These are phyloP conservation scores for Phaffia tasmanica DNA, from an alignment of 768 basidiomycete species.

Conservation along the genomic window DNA sequence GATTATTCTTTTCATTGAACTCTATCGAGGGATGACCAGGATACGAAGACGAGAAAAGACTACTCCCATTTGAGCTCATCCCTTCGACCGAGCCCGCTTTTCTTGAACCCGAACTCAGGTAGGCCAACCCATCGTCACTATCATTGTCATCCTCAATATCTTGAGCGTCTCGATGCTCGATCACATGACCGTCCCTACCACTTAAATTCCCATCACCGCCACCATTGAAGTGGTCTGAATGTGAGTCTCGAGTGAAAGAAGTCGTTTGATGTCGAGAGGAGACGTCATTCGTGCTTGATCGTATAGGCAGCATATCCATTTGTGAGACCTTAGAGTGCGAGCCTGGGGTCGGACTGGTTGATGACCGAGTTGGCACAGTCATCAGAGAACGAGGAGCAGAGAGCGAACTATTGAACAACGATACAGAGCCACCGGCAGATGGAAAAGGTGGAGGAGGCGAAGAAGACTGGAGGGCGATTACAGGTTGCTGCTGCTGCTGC, in stretches of 20 bases:
- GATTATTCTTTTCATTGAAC: too few species aligned
- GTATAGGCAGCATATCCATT: not conserved
- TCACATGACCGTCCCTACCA: not conserved
- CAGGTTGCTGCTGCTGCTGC: too few species aligned
- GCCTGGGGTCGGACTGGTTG: conserved; percentile 15
- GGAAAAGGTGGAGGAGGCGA: too few species aligned
- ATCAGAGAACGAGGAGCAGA: not conserved
- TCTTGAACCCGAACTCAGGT: conserved; percentile 5
- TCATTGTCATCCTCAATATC: not conserved
- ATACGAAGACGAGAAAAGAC: conserved; percentile 2
- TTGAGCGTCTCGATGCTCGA: not conserved
- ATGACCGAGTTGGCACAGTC: conserved; percentile 12
- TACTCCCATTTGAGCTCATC: conserved; percentile 13
- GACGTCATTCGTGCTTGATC: too few species aligned
- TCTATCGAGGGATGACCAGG: not conserved
- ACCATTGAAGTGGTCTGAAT: not conserved
- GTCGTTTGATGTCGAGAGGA: not conserved
- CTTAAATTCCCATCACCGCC: not conserved
- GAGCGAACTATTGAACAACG: too few species aligned
- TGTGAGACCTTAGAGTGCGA: not conserved
- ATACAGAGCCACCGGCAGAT: too few species aligned
- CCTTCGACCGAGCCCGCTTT: conserved; percentile 5
- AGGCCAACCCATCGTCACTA: conserved; percentile 18
- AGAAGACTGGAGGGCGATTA: too few species aligned
- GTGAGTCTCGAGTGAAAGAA: not conserved